A percentile compares a stretch with the other conserved stretches of the same genome.
These are phyloP conservation scores for Candolleomyces efflorescens DNA, from an alignment of 768 basidiomycete species.

Conservation along the genomic window DNA sequence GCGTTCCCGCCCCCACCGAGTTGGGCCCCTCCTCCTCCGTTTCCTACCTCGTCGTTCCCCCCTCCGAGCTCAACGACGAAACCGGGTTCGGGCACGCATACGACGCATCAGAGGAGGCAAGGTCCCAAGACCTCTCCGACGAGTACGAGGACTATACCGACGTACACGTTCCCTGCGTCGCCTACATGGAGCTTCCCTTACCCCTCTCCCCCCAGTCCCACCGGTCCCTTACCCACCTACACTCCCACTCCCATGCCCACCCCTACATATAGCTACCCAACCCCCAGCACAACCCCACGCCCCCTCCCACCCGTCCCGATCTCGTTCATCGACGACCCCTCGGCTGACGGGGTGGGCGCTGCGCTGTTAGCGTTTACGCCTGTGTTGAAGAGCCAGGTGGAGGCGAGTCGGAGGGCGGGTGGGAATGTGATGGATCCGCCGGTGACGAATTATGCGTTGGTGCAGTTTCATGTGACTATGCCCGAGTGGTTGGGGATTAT, in stretches of 20 bases:
- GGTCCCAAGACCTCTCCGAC: not conserved
- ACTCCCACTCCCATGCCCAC: too few species aligned
- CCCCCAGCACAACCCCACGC: constrained; percentile 23
- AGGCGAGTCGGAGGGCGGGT: constrained; percentile 26
- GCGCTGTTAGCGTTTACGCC: constrained; percentile 36
- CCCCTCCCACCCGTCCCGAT: constrained; percentile 25
- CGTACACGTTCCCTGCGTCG: not conserved
- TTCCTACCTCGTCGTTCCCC: not conserved
- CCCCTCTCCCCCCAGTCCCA: too few species aligned
- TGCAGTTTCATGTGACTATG: constrained; percentile 29
- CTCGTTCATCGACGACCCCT: constrained; percentile 16
- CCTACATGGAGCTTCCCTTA: constrained; percentile 1
- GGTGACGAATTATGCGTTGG: constrained; percentile 27
- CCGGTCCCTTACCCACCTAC: too few species aligned
- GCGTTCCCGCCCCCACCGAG: not conserved
- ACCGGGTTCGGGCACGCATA: constrained; percentile 1
- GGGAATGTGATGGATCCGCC: constrained; percentile 37
- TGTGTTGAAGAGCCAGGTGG: constrained; percentile 29
- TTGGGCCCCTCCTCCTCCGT: not conserved
- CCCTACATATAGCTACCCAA: not conserved
- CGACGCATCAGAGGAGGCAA: not conserved
- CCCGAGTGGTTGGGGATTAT: constrained; percentile 14
- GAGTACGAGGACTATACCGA: not conserved
- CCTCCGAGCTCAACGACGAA: not conserved
- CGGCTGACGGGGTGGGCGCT: constrained; percentile 19